Evolutionary conservation across 495 filamentous ascomycete species (phyloP).

Genomic region (Talaromyces thailandensis): DNA sequence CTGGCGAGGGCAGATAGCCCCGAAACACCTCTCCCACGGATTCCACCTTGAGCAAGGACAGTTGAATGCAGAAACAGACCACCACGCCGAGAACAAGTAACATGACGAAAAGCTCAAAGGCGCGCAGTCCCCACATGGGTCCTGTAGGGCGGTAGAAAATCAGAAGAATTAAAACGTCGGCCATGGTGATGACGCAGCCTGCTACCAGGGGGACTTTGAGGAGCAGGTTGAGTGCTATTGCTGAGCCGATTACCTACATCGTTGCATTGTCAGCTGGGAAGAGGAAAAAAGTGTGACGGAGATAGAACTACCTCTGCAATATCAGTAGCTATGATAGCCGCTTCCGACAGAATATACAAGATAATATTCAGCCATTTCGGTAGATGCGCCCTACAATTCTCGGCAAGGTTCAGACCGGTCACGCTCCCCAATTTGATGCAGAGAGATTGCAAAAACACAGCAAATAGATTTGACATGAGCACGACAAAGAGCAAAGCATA

Average conservation of each 20-base stretch:
- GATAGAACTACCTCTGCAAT: constrained; percentile 60
- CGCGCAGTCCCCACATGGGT: constrained; percentile 60
- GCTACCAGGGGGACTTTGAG: constrained; percentile 74
- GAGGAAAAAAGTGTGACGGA: background rate
- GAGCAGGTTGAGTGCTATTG: constrained; percentile 82
- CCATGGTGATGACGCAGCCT: constrained; percentile 77
- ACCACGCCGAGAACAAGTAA: constrained; percentile 74
- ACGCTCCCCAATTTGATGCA: constrained; percentile 82
- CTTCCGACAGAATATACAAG: constrained; percentile 68
- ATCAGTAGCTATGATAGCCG: constrained; percentile 79
- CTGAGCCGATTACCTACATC: constrained; percentile 72
- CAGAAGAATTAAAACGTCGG: constrained; percentile 77
- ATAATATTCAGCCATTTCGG: constrained; percentile 68
- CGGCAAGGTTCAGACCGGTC: constrained; percentile 71
- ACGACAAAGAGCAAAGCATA: constrained; percentile 73
- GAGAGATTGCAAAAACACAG: constrained; percentile 73
- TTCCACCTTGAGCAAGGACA: constrained; percentile 64
- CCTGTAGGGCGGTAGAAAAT: constrained; percentile 76
- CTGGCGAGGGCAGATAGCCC: constrained; percentile 73
- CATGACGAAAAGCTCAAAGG: constrained; percentile 78
- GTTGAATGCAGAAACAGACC: constrained; percentile 84
- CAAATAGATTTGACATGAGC: constrained; percentile 74
- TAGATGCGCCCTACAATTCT: constrained; percentile 67
- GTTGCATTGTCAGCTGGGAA: constrained; percentile 5
- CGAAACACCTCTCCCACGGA: constrained; percentile 67